These are phyloP conservation scores for Mycena filopes DNA, from an alignment of 768 basidiomycete genomes.

Conservation along the genomic window DNA sequence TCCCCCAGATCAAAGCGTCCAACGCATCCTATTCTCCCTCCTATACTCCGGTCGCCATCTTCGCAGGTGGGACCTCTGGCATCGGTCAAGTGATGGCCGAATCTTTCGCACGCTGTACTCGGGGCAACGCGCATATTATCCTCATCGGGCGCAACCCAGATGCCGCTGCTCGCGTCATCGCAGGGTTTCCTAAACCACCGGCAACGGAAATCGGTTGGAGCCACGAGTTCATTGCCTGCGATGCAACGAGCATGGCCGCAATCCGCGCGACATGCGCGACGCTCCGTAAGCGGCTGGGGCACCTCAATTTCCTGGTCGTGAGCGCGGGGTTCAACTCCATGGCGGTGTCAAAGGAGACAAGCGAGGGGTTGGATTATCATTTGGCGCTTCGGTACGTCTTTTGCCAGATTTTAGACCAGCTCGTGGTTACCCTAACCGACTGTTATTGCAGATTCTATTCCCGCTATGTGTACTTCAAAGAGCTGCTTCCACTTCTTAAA, in stretches of 20 bases:
- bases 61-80: conserved; percentile 32
- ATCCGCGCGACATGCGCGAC: conserved; percentile 32
- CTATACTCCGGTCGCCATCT: conserved; percentile 27
- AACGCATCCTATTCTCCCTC: conserved; percentile 29
- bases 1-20: conserved; percentile 25
- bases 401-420: no score
- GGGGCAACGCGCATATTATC: conserved; percentile 36
- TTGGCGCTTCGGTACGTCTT: conserved; percentile 41
- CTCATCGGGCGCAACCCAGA: conserved; percentile 46
- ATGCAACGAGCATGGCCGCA: conserved; percentile 46
- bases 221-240: conserved; percentile 49
- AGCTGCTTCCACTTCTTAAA: conserved; percentile 44
- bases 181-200: conserved; percentile 28
- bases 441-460: conserved; percentile 41
- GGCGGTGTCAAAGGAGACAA: conserved; percentile 37
- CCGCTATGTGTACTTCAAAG: conserved; percentile 47
- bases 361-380: conserved; percentile 47
- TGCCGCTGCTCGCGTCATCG: conserved; percentile 35
- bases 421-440: no score
- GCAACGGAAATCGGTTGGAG: conserved; percentile 2
- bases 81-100: conserved; percentile 46
- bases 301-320: conserved; percentile 47
- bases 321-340: conserved; percentile 25
- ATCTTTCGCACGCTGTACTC: conserved; percentile 45
- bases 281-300: conserved; percentile 34